phyloP scores from a whole-genome alignment of 148 eudicot genomes.

The Linanthus parryae region DNA sequence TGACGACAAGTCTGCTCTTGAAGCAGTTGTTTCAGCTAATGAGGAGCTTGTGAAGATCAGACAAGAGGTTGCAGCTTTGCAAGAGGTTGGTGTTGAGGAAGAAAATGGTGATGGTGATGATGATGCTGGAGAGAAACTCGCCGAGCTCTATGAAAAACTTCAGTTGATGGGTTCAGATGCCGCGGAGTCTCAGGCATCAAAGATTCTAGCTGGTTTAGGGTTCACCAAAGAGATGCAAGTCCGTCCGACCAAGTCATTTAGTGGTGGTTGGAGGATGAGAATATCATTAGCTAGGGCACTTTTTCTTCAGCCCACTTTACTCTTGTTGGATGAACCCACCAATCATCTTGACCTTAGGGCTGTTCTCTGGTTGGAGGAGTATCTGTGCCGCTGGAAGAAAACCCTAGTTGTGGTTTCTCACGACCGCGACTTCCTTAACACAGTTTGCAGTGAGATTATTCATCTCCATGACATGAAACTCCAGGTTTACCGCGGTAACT shows the following conservation, averaged over 20 bases:
- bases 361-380: conserved; percentile 59
- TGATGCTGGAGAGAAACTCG: conserved; percentile 21
- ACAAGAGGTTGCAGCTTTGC: conserved; percentile 42
- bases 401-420: conserved; percentile 61
- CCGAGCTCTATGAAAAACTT: conserved; percentile 47
- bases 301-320: conserved; percentile 11
- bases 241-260: conserved; percentile 41
- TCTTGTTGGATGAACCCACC: conserved; percentile 7
- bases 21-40: conserved; percentile 11
- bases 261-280: conserved; percentile 50
- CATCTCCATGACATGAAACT: conserved; percentile 63
- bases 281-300: conserved; percentile 12
- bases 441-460: conserved; percentile 50
- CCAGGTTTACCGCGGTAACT: conserved; percentile 50
- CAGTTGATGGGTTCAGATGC: conserved; percentile 46
- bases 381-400: conserved; percentile 54
- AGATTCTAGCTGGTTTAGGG: conserved; percentile 46
- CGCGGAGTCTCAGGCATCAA: conserved; percentile 59
- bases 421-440: conserved; percentile 17
- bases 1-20: conserved; percentile 7
- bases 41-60: conserved; percentile 40
- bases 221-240: conserved; percentile 30
- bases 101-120: conserved; percentile 12
- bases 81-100: conserved; percentile 16
- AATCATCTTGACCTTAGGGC: conserved; percentile 19